These are phyloP conservation scores for Suhomyces atakaporum DNA, from an alignment of 1,139 yeast species.

Conservation along the genomic window DNA sequence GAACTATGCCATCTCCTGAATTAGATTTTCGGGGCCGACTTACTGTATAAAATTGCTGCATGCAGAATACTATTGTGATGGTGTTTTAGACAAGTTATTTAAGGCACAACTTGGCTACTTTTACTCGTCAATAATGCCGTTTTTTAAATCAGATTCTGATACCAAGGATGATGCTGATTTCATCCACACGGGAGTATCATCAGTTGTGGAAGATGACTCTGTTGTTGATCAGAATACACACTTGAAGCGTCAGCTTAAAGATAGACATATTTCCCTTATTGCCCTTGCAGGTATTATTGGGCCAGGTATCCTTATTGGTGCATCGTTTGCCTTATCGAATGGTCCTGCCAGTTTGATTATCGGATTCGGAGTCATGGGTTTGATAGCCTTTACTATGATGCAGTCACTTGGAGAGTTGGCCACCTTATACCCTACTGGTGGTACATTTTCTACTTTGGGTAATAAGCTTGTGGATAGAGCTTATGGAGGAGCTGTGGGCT, in stretches of 20 bases:
- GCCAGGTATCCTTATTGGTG: constrained; percentile 54
- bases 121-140: constrained; percentile 1
- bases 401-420: constrained; percentile 59
- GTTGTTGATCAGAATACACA: constrained; percentile 20
- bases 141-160: not conserved
- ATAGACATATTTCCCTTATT: constrained; percentile 46
- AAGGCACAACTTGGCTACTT: too few species aligned
- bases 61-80: not conserved
- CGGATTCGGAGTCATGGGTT: constrained; percentile 52
- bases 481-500: constrained; percentile 61
- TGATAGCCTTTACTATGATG: constrained; percentile 61
- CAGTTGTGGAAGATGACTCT: constrained; percentile 11
- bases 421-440: constrained; percentile 53
- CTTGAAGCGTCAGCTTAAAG: constrained; percentile 40
- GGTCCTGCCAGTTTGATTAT: constrained; percentile 50
- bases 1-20: not conserved
- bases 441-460: constrained; percentile 57
- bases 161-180: constrained; percentile 5
- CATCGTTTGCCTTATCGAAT: constrained; percentile 44
- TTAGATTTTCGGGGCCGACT: constrained; percentile 1
- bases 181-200: constrained; percentile 3
- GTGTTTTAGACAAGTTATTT: not conserved
- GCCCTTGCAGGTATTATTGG: constrained; percentile 60
- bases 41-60: not conserved
- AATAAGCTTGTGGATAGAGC: constrained; percentile 57